Evolutionary conservation across 371 early-diverging fungal genomes (phyloP), one percentile per base, ranked within the genome.

Genomic region (Syncephalastrum contaminatum): DNA sequence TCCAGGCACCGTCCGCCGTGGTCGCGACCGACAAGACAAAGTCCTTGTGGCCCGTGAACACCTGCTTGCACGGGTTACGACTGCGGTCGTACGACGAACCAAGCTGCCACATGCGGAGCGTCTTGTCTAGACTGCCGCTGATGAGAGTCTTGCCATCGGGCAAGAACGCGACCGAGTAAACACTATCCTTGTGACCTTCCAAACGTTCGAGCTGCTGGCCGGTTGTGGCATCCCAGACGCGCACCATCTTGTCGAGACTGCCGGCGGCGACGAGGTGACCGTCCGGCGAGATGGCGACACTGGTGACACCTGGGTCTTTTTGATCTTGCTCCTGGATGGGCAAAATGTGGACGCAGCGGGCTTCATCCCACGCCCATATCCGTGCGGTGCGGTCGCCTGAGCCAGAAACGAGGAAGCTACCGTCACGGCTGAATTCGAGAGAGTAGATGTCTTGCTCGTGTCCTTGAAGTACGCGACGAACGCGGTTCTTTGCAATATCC

Each of bases 401-500:
- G 27, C 98, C 99, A 14, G 91, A 91, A 7, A 96, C 92, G 46
- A 99, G 84, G 40, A 84, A 84, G 55, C 85, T 77, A 21, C 98
- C 97, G 70, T 97, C 94, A 14, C 88, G 74, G 57, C 94, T 92
- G 72, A 95, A 97, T 58, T 96, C 99, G 59, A 98, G 76, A 22
- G 91, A 89, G 66, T 97, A 97, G 59, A 98, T 96, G 66, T 97
- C 98, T 70, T 93, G 93, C 42, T 91, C 93, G 66, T 99, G 99
- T 8, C 99, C 99, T 43, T 73, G 72, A 62, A 90, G 80, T 2
- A 82, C 69, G 60, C 82, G 80, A 48, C 81, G 79, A 52, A 91
- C 86, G 36, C 78, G 64, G 60, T 82, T 83, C 53, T 75, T 86
- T 48, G 69, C 66, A 30, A 91, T 87, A 60, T 91, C 90, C 90